Evolutionary conservation across 192 early-diverging fungal species (phyloP).

Genomic region (Linnemannia exigua): DNA sequence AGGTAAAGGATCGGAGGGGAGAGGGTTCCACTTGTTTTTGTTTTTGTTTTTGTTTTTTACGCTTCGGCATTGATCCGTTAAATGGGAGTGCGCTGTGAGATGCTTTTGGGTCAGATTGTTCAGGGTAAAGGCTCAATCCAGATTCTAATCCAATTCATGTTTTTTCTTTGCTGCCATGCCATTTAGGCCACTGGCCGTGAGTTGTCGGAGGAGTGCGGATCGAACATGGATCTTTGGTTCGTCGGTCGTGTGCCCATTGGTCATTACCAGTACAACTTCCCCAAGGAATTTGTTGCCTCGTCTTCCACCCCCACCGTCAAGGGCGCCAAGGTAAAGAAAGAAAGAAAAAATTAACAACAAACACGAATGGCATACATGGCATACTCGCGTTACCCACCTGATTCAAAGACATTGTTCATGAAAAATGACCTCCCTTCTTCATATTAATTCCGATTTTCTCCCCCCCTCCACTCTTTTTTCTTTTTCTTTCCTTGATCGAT

Average conservation of each 20-base stretch:
- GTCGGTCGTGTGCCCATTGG: constrained; percentile 90
- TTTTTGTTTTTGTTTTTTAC: not conserved
- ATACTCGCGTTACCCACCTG: not conserved
- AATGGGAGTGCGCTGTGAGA: too few species aligned
- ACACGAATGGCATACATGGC: not conserved
- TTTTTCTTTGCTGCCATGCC: not conserved
- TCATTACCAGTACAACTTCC: constrained; percentile 67
- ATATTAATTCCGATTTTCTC: not conserved
- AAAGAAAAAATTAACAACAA: not conserved
- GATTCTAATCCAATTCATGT: not conserved
- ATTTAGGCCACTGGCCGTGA: constrained; percentile 81
- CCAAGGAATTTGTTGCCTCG: constrained; percentile 29
- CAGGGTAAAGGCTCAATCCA: too few species aligned
- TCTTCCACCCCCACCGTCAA: constrained; percentile 37
- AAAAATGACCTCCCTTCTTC: not conserved
- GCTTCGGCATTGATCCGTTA: too few species aligned
- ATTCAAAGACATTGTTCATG: not conserved
- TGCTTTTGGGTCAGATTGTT: too few species aligned
- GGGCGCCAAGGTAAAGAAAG: constrained; percentile 66
- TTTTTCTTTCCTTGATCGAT: not conserved
- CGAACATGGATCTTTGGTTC: constrained; percentile 85
- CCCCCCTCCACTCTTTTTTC: too few species aligned
- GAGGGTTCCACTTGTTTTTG: not conserved
- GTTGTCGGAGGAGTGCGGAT: constrained; percentile 79
- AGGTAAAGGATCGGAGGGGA: constrained; percentile 58